Evolutionary conservation across 352 stramenopile genomes (phyloP).

Genomic region (Blastocystis sp.): DNA sequence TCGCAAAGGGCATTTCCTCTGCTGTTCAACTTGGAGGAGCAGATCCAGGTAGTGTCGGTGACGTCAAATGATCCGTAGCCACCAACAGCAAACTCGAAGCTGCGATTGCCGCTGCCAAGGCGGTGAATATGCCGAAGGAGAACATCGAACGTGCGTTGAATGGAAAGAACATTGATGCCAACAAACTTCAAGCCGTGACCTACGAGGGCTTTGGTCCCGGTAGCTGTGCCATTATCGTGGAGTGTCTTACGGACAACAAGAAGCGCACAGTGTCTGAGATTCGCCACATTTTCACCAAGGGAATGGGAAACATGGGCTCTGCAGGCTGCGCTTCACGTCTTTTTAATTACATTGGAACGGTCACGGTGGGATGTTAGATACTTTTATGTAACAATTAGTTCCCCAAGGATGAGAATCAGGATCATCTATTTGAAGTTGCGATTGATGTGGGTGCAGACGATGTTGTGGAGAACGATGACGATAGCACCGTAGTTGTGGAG

Average conservation of each 20-base stretch:
- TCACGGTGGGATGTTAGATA: background rate
- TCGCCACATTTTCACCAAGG: constrained; percentile 42
- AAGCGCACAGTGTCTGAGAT: constrained; percentile 52
- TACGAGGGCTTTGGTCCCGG: constrained; percentile 54
- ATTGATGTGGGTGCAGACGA: constrained; percentile 29
- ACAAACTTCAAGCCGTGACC: constrained; percentile 14
- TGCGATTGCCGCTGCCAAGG: constrained; percentile 21
- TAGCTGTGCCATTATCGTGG: constrained; percentile 50
- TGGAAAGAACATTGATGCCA: constrained; percentile 37
- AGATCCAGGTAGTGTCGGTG: background rate
- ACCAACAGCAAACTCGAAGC: constrained; percentile 50
- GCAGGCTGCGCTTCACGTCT: constrained; percentile 19
- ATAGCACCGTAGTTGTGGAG: constrained; percentile 20
- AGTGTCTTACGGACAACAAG: constrained; percentile 56
- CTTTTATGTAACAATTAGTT: background rate
- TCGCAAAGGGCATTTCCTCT: constrained; percentile 46
- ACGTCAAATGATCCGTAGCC: background rate
- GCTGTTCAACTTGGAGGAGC: constrained; percentile 16
- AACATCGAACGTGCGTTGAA: constrained; percentile 55
- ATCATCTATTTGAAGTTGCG: constrained; percentile 28
- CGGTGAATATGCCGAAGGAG: constrained; percentile 51
- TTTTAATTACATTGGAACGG: constrained; percentile 53
- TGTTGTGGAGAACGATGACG: constrained; percentile 23
- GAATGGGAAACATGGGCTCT: constrained; percentile 31
- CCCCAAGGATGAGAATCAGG: constrained; percentile 45